Base-by-base conservation (phyloP, 805 yeast genomes). In the Metschnikowia kunwiensis region DNA sequence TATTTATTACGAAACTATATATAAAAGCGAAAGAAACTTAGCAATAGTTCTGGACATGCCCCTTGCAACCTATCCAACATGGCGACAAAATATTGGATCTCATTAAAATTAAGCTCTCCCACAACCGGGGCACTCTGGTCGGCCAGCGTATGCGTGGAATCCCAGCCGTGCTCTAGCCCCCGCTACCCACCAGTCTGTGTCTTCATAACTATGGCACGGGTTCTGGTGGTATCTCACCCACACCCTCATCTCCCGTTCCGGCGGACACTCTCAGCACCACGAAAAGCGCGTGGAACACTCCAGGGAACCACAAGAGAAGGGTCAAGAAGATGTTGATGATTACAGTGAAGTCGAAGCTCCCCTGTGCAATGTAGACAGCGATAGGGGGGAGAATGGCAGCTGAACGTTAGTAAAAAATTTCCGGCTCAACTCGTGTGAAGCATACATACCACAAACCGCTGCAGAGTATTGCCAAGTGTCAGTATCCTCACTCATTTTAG, bases 1-100 rank as follows among this genome's bases (percentile, higher is more conserved):
- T 27, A 36, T 36, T 31, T 31, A 36, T 36, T 36, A 36, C 29
- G 33, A 34, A 36, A 36, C 40, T 31, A 36, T 31, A 36, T 31
- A 36, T 11, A 18, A 19, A 29, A 31, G 40, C 40, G 22, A 36
- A 22, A 3, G 6, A 23, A 14, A 27, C 10, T 13, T 36, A 36
- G 40, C 40, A 31, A 36, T 15, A 36, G 40, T 31, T 26, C 26
- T 13, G 29, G 34, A 28, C 37, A 13, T 29, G 30, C 38, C 28
- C 38, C 33, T 34, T 18, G 33, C 38, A 34, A 27, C 22, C 32
- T 13, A 24, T 29, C 38, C 33, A 34, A 34, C 32, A 34, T 18
- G 31, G 31, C 39, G 27, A 29, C 34, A 30, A 15, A 11, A 24
- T 30, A 7, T 30, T 30, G 38, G 25, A 29, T 23, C 28, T 26